Base-by-base conservation (phyloP, 2,329 filamentous ascomycete species). In the Blumeria graminis region DNA sequence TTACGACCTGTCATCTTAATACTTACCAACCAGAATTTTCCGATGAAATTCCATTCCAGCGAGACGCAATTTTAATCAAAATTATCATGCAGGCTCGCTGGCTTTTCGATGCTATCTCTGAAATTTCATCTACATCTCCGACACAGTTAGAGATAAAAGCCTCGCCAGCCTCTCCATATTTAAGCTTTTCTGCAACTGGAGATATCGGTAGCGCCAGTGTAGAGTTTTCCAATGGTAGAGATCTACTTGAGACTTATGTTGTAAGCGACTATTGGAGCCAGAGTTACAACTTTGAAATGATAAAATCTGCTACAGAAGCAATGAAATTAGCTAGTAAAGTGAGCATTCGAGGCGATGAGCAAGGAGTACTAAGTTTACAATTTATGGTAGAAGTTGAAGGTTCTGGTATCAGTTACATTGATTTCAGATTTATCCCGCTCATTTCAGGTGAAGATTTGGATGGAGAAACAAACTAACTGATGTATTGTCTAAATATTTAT, bases 291-390 rank as follows among this genome's bases (percentile, higher is more conserved):
- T 96, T 95, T 66, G 77, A 83, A 56, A 77, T 94, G 55, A 75
- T 98, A 65, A 88, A 86, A 67, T 84, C 84, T 61, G 89, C 90
- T 0, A 80, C 80, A 50, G 82, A 90, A 61, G 90, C 92, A n/a
- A 96, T 98, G 90, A 81, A 82, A 50, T 78, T 88, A 39, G 87
- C 89, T 4, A 89, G 78, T 64, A 98, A 96, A 69, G 89, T 96
- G 57, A 94, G 88, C 66, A 76, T 98, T 59, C 76, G 92, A 14
- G 83, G 87, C 0, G 92, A 98, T 68, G 75, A 77, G 1, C 86
- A 94, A 66, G 90, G 92, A 0, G 90, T 98, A 34, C 69, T 98
- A 61, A 95, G 86, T 68, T 71, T 96, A 67, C 92, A 98, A 66
- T 95, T 96, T 64, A 92, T 98, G 84, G 82, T 98, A 14, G 87